Evolutionary conservation across 1,139 yeast species (phyloP).

Genomic region (Kodamaea arcana): DNA sequence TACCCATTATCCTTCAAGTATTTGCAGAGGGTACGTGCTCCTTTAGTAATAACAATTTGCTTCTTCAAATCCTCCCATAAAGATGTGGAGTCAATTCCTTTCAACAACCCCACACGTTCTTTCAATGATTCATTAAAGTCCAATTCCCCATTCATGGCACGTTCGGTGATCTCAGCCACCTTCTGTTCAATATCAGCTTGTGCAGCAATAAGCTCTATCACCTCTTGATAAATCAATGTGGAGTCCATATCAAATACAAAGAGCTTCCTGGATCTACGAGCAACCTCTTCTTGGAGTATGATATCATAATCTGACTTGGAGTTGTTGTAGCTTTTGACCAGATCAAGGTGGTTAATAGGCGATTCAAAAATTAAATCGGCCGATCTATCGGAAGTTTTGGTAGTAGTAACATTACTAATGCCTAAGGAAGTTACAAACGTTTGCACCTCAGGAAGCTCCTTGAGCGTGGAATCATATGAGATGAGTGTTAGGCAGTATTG

Average conservation of each 20-base stretch:
- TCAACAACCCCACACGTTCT: constrained; percentile 69
- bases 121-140: constrained; percentile 82
- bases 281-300: constrained; percentile 26
- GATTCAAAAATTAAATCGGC: constrained; percentile 10
- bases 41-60: constrained; percentile 72
- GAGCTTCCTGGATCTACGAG: constrained; percentile 53
- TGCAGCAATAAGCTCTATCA: constrained; percentile 90
- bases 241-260: constrained; percentile 98
- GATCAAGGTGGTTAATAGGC: constrained; percentile 6
- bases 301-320: constrained; percentile 23
- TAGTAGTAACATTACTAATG: constrained; percentile 8
- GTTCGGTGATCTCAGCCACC: constrained; percentile 79
- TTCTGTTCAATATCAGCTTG: constrained; percentile 73
- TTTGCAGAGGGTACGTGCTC: constrained; percentile 67
- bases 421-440: background rate
- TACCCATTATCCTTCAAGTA: constrained; percentile 61
- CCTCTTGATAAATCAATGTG: constrained; percentile 92
- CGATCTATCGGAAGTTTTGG: constrained; percentile 12
- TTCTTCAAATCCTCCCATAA: constrained; percentile 78
- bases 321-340: constrained; percentile 5
- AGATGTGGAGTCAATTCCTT: constrained; percentile 69
- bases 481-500: constrained; percentile 7
- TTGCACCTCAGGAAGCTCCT: background rate
- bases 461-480: constrained; percentile 2
- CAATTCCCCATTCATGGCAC: constrained; percentile 96